These are phyloP conservation scores for Neurospora crassa DNA, from an alignment of 2,329 filamentous ascomycete species.

Conservation along the genomic window DNA sequence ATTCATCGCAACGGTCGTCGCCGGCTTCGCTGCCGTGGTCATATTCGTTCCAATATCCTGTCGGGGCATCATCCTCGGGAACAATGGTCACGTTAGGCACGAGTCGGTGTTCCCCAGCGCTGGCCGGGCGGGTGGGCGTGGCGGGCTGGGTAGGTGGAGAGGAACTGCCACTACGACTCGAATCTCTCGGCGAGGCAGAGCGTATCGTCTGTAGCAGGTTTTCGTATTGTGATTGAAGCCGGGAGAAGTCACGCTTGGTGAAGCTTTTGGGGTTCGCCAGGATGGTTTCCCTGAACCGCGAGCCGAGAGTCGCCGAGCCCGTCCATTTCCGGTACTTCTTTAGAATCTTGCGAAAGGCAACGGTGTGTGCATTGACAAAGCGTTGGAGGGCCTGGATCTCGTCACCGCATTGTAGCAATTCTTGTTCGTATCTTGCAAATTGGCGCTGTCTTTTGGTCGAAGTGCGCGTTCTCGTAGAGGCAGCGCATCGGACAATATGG, in stretches of 20 bases:
- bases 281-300: constrained; percentile 57
- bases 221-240: constrained; percentile 40
- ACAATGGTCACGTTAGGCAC: constrained; percentile 13
- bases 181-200: constrained; percentile 29
- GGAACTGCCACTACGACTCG: constrained; percentile 8
- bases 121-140: constrained; percentile 1
- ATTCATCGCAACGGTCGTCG: constrained; percentile 41
- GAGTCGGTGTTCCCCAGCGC: constrained; percentile 5
- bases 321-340: constrained; percentile 91
- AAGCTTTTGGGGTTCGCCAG: constrained; percentile 61
- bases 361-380: constrained; percentile 64
- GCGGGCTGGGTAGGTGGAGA: constrained; percentile 5
- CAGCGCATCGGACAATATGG: constrained; percentile 34
- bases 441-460: constrained; percentile 40
- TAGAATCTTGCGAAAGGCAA: constrained; percentile 71
- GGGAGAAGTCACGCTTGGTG: constrained; percentile 53
- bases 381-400: constrained; percentile 62
- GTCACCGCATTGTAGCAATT: constrained; percentile 50
- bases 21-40: constrained; percentile 66
- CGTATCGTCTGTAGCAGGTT: constrained; percentile 39
- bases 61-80: constrained; percentile 16
- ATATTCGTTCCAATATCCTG: constrained; percentile 77
- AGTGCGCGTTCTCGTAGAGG: constrained; percentile 22
- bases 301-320: constrained; percentile 53
- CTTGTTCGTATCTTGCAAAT: constrained; percentile 43